Evolutionary conservation across 2,329 filamentous ascomycete genomes (phyloP), one percentile per base, ranked within the genome.

Genomic region (Alternaria brassicicola): DNA sequence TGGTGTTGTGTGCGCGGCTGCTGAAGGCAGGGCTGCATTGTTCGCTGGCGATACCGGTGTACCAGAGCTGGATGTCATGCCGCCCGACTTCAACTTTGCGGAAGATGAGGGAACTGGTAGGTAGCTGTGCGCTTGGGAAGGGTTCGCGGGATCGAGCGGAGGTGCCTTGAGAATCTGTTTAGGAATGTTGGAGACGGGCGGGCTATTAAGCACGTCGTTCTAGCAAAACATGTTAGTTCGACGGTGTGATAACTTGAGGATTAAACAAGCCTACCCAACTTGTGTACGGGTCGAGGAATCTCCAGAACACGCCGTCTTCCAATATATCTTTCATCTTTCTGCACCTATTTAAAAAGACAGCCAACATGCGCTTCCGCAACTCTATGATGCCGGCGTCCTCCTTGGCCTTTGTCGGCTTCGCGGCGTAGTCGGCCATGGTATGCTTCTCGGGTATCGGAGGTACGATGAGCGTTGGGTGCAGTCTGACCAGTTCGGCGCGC

Each of bases 371-470:
- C 82, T 98, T 98, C 59, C 95, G 87, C 65, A 98, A 82, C 74
- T 99, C 95, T 64, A 99, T 99, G 43, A 98, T 99, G 60, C 94
- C 91, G 57, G 93, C 89, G 75, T 99, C 96, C 78, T 99, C 94
- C 77, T 97, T 99, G 17, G 96, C 96, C 71, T 94, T 97, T 35
- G 95, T 99, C 2, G 96, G 95, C 70, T 97, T 98, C 26, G 96
- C 93, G 15, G 95, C 95, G 75, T 99, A 99, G 77, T 99, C 95
- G 61, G 94, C 94, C 90, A 99, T 96, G 43, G 93, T 95, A 78
- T 99, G 95, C 79, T 99, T 99, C 80, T 99, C 96, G 21, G 95
- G 95, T 71, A 99, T 99, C 3, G 95, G 95, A 7, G 95, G 96
- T 51, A 99, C 91, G 70, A 99, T 91, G 39, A 99, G 85, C 0